phyloP scores from a whole-genome alignment of 164 flowering plant species.

The Aristolochia fimbriata region DNA sequence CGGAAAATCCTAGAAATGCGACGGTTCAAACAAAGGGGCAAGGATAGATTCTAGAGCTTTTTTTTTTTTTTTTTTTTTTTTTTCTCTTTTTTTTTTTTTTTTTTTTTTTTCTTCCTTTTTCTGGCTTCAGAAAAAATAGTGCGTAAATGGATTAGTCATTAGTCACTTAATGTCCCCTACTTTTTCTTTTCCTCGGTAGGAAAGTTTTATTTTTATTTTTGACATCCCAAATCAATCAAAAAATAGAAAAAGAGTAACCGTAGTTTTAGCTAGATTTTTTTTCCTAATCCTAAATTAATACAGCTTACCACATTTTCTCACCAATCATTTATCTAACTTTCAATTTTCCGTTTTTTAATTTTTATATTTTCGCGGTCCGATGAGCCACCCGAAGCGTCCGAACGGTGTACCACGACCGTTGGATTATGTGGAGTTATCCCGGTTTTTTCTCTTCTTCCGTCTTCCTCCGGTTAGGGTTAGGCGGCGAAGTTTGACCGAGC shows the following conservation, averaged over 20 bases:
- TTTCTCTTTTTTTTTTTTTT: neutral
- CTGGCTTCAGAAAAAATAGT: neutral
- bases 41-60: conserved; percentile 1
- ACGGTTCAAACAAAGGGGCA: conserved; percentile 34
- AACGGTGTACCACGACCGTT: neutral
- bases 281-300: too few species aligned
- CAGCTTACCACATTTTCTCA: too few species aligned
- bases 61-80: neutral
- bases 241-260: too few species aligned
- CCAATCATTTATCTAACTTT: too few species aligned
- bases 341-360: too few species aligned
- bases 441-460: neutral
- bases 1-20: conserved; percentile 79
- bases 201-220: neutral
- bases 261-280: too few species aligned
- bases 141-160: too few species aligned
- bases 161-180: neutral
- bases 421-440: neutral
- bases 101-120: neutral
- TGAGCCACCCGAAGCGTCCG: too few species aligned
- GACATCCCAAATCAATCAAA: too few species aligned
- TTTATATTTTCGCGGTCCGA: too few species aligned
- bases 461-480: neutral
- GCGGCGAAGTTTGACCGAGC: too few species aligned
- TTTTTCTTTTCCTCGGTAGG: neutral